A percentile compares a stretch with the other conserved stretches of the same genome.
These are phyloP conservation scores for Calycina herbarum DNA, from an alignment of 2,329 filamentous ascomycete genomes.

Conservation along the genomic window DNA sequence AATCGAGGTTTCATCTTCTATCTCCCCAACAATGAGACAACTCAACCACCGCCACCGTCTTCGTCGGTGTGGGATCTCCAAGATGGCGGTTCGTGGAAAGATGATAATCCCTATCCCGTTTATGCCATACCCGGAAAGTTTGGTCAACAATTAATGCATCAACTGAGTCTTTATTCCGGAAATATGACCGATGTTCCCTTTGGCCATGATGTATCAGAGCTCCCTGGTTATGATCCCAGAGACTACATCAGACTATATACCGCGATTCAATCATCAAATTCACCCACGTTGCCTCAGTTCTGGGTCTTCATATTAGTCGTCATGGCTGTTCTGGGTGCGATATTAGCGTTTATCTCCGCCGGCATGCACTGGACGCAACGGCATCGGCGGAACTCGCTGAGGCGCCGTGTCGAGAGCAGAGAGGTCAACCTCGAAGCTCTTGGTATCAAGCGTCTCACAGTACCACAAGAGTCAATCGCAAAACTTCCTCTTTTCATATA, in stretches of 20 bases:
- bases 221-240: conserved; percentile 55
- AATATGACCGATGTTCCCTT: conserved; percentile 64
- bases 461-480: conserved; percentile 70
- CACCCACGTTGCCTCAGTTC: conserved; percentile 61
- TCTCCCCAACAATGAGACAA: conserved; percentile 54
- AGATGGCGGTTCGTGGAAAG: conserved; percentile 71
- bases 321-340: conserved; percentile 66
- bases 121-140: conserved; percentile 74
- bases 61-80: conserved; percentile 69
- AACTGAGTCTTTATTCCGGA: conserved; percentile 76
- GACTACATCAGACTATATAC: conserved; percentile 64
- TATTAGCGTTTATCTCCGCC: conserved; percentile 67
- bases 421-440: conserved; percentile 85
- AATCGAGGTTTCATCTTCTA: conserved; percentile 66
- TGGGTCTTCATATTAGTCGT: conserved; percentile 80
- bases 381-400: conserved; percentile 65
- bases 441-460: conserved; percentile 78
- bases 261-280: conserved; percentile 49
- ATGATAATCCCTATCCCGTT: conserved; percentile 71
- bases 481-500: conserved; percentile 80
- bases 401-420: conserved; percentile 69
- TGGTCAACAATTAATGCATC: conserved; percentile 67
- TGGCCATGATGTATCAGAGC: conserved; percentile 54
- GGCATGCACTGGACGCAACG: conserved; percentile 78
- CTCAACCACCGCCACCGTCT: conserved; percentile 63